Conservation (phyloP, 1,284 basidiomycete genomes). For the Tylopilus sp. region DNA sequence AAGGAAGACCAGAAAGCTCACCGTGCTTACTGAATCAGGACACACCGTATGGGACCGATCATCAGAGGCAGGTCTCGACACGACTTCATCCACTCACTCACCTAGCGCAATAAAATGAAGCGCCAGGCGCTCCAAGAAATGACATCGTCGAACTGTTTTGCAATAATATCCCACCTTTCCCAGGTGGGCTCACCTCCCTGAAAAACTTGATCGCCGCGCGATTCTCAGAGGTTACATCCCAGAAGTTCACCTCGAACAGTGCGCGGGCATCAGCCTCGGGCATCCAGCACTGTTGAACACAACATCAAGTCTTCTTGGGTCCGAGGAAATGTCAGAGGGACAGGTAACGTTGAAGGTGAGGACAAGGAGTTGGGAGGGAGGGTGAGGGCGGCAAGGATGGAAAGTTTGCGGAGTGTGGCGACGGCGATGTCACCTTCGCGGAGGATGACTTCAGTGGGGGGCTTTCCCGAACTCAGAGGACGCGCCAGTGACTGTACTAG, state of each 20-base stretch:
- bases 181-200: constrained; percentile 26
- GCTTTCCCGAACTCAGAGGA: constrained; percentile 43
- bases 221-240: constrained; percentile 22
- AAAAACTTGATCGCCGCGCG: constrained; percentile 24
- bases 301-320: constrained; percentile 26
- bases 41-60: not conserved
- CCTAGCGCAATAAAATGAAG: constrained; percentile 24
- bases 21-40: constrained; percentile 26
- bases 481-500: constrained; percentile 39
- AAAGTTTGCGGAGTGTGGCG: constrained; percentile 43
- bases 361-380: constrained; percentile 23
- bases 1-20: too few species aligned
- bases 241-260: constrained; percentile 31
- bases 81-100: not conserved
- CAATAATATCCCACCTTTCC: constrained; percentile 20
- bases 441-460: constrained; percentile 37
- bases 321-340: constrained; percentile 25
- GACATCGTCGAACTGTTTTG: constrained; percentile 29
- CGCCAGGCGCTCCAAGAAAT: constrained; percentile 13
- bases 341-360: constrained; percentile 27
- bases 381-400: constrained; percentile 34
- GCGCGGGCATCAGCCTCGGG: constrained; percentile 21
- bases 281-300: constrained; percentile 35
- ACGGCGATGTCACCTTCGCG: constrained; percentile 42
- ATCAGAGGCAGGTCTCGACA: not conserved